phyloP scores from a whole-genome alignment of 148 eudicot genomes.

The Polygonum aviculare region DNA sequence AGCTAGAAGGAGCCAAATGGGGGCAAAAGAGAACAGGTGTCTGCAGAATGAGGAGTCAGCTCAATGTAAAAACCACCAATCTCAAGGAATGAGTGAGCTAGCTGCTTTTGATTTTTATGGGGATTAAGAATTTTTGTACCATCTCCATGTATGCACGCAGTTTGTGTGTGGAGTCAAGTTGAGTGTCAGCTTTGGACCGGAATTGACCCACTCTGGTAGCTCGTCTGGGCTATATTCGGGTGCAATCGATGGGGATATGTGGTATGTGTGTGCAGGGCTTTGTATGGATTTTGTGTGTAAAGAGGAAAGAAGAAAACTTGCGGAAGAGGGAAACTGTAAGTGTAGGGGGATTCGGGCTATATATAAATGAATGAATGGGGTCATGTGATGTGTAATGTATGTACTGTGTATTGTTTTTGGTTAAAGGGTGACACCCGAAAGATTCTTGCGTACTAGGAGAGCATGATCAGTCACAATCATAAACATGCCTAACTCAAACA shows the following conservation, averaged over 20 bases:
- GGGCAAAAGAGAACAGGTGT: neutral
- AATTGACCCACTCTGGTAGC: neutral
- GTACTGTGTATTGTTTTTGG: neutral
- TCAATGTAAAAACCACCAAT: neutral
- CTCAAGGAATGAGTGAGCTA: neutral
- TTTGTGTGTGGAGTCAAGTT: neutral
- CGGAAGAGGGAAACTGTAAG: neutral
- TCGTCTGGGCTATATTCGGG: neutral
- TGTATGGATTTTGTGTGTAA: neutral
- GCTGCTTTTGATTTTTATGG: neutral
- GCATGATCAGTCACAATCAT: neutral
- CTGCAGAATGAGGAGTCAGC: neutral
- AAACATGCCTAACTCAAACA: neutral
- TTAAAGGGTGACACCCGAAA: neutral
- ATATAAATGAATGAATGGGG: neutral
- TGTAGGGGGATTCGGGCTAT: no score
- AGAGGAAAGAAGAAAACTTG: neutral
- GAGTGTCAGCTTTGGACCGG: neutral
- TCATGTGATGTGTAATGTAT: neutral
- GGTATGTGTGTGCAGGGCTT: neutral
- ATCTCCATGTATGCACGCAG: neutral
- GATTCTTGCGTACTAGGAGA: neutral
- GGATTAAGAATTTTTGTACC: neutral
- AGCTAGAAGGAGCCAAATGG: neutral
- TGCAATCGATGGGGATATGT: neutral